Percentiles rank a stretch among this genome's conserved stretches.
These are phyloP conservation scores for Fusarium sambucinum DNA, from an alignment of 2,329 filamentous ascomycete species.

Conservation along the genomic window DNA sequence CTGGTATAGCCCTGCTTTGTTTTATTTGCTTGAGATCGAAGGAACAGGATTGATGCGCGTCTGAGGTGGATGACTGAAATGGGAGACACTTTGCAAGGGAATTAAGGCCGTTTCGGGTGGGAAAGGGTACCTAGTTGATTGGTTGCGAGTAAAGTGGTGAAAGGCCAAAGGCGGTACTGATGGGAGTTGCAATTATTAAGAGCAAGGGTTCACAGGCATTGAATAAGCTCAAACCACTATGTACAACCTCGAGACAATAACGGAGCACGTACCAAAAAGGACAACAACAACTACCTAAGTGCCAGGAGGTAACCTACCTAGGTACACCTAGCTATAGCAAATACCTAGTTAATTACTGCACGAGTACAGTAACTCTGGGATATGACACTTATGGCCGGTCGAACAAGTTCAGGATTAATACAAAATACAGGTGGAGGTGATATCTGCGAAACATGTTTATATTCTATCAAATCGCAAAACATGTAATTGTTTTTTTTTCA, in stretches of 20 bases:
- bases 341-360: not conserved
- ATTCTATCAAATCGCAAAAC: slow-evolving; percentile 22
- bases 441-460: slow-evolving; percentile 33
- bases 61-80: slow-evolving; percentile 13
- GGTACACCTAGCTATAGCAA: not conserved
- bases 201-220: slow-evolving; percentile 14
- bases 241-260: not conserved
- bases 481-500: slow-evolving; percentile 6
- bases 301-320: not conserved
- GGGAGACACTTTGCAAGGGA: slow-evolving; percentile 22
- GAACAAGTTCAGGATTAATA: not conserved
- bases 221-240: slow-evolving; percentile 3
- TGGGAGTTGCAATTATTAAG: slow-evolving; percentile 31
- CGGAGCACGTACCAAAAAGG: slow-evolving; percentile 11
- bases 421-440: slow-evolving; percentile 5
- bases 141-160: slow-evolving; percentile 20
- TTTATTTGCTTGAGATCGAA: slow-evolving; percentile 33
- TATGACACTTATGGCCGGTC: not conserved
- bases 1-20: slow-evolving; percentile 15
- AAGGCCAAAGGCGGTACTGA: slow-evolving; percentile 27
- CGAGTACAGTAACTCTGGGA: not conserved
- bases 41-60: slow-evolving; percentile 40
- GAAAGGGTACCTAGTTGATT: slow-evolving; percentile 34
- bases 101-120: slow-evolving; percentile 36
- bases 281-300: not conserved